A percentile compares a stretch with the other conserved stretches of the same genome.
Conservation (phyloP, 2,329 filamentous ascomycete species). For the Clarireedia homoeocarpa region DNA sequence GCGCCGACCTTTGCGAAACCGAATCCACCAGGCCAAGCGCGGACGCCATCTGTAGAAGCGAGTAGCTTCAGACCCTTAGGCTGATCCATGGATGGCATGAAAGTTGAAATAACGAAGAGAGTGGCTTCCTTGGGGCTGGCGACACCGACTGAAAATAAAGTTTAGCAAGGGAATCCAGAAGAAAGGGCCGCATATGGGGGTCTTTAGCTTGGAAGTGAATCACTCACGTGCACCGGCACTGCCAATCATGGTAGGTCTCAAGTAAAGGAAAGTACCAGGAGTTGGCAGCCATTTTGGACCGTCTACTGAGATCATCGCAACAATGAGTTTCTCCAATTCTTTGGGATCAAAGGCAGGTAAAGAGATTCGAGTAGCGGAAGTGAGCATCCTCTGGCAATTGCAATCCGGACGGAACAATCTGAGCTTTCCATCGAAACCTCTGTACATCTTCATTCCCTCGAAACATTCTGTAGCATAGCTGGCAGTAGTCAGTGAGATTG, state of each 20-base stretch:
- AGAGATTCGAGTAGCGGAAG: conserved; percentile 57
- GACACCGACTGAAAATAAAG: conserved; percentile 52
- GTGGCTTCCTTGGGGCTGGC: conserved; percentile 74
- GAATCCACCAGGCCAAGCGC: conserved; percentile 90
- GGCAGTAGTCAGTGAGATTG: not conserved
- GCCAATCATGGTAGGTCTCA: conserved; percentile 74
- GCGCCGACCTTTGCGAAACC: conserved; percentile 88
- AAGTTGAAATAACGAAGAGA: conserved; percentile 71
- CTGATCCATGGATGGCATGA: conserved; percentile 50
- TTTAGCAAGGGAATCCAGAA: not conserved
- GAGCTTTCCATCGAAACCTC: conserved; percentile 58
- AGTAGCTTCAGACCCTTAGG: conserved; percentile 62
- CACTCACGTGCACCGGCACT: conserved; percentile 55
- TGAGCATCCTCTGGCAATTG: conserved; percentile 44
- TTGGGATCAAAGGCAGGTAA: conserved; percentile 65
- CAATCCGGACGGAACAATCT: conserved; percentile 55
- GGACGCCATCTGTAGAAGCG: conserved; percentile 72
- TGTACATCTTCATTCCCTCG: conserved; percentile 78
- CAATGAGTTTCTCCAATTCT: conserved; percentile 67
- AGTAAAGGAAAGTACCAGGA: conserved; percentile 68
- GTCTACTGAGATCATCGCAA: conserved; percentile 64
- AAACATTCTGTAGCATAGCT: conserved; percentile 82
- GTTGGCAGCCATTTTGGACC: conserved; percentile 72
- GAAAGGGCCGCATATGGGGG: not conserved
- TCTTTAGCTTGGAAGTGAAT: not conserved